Evolutionary conservation across 2,329 filamentous ascomycete species (phyloP), one percentile per base, ranked within the genome.

Genomic region (Trichoderma sp.): DNA sequence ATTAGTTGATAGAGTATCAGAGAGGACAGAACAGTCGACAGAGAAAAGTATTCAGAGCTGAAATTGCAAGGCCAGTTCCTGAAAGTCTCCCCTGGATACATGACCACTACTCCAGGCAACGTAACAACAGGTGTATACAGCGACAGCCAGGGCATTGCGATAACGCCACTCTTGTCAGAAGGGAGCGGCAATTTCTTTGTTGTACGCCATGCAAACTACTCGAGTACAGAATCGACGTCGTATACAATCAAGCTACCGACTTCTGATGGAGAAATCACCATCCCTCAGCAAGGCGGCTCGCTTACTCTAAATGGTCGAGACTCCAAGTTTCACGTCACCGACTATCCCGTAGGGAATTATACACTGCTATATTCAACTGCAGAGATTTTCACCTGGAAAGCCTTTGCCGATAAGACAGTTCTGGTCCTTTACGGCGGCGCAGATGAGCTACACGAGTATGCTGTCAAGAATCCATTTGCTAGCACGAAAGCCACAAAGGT

Each of bases 11-110:
- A 79, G 7, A 73, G 73, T 58, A 93, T 95, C 67, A 85, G 86
- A 1, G 93, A 96, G 77, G 89, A 92, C 55, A 86, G 93, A 28
- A 86, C 86, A 1, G 83, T 95, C 3, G 82, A 85, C 32, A 87
- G 92, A 2, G 92, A 94, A 77, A 95, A 95, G 79, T 95, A 94
- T 79, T 91, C 89, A 55, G 92, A 96, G 78, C 84, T 93, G 30
- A 96, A 95, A 77, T 86, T 95, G 1, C 83, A 93, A 73, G 92
- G 88, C 30, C 92, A 93, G 75, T 95, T 95, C 79, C 80, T 93
- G 67, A 91, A 91, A 75, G 91, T 90, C 0, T 93, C 91, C 0
- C 91, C 92, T 0, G 88, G 87, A 0, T 95, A 93, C 75, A 81
- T 94, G 20, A 87, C 87, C 3, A 87, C 90, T 0, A 84, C 82